A percentile compares a stretch with the other conserved stretches of the same genome.
These are phyloP conservation scores for Mycena filopes DNA, from an alignment of 768 basidiomycete species.

Conservation along the genomic window DNA sequence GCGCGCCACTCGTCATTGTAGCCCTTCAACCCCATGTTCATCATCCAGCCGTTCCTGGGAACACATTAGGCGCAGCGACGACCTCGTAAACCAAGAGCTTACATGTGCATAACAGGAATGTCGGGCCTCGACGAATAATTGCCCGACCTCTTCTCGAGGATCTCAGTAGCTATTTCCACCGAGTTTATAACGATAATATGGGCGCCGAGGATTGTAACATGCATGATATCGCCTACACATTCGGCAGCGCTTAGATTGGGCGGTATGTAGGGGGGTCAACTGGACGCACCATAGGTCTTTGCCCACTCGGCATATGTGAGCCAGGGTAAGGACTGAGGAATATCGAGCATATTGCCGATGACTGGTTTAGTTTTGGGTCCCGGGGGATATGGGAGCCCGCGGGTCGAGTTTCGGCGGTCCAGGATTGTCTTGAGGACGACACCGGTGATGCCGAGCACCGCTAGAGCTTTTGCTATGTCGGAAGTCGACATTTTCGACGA, in stretches of 20 bases:
- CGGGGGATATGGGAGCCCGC: slow-evolving; percentile 38
- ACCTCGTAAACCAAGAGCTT: background rate
- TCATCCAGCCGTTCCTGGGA: slow-evolving; percentile 35
- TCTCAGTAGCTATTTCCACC: slow-evolving; percentile 44
- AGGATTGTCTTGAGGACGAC: slow-evolving; percentile 22
- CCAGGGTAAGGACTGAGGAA: slow-evolving; percentile 36
- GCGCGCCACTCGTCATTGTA: slow-evolving; percentile 36
- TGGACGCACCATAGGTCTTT: slow-evolving; percentile 26
- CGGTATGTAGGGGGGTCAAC: too few species aligned
- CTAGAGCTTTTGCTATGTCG: slow-evolving; percentile 22
- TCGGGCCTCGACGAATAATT: slow-evolving; percentile 53
- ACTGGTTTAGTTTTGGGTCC: slow-evolving; percentile 38
- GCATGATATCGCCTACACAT: slow-evolving; percentile 46
- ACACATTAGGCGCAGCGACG: background rate
- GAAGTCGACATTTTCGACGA: slow-evolving; percentile 27
- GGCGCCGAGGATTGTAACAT: slow-evolving; percentile 47
- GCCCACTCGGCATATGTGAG: slow-evolving; percentile 35
- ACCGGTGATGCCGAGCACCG: slow-evolving; percentile 15
- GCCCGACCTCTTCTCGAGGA: slow-evolving; percentile 53
- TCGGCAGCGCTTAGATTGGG: background rate
- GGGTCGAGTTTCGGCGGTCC: slow-evolving; percentile 19
- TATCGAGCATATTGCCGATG: slow-evolving; percentile 40
- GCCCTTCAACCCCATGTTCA: slow-evolving; percentile 33
- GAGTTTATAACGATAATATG: slow-evolving; percentile 51
- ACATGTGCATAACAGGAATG: slow-evolving; percentile 36